These are phyloP conservation scores for Cordyceps militaris DNA, from an alignment of 2,329 filamentous ascomycete genomes.

Conservation along the genomic window DNA sequence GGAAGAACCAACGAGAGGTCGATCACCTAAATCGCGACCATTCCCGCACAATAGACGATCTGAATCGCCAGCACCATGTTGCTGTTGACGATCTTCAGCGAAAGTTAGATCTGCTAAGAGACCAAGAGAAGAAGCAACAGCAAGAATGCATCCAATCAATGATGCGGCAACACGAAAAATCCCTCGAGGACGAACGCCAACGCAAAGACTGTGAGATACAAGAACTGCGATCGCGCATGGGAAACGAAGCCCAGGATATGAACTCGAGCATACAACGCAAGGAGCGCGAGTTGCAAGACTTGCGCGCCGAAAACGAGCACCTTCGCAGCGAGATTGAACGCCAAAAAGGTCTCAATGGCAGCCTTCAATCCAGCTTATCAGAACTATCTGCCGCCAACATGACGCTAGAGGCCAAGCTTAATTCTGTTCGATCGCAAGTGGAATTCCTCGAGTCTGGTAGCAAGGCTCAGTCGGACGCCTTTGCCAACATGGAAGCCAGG, in stretches of 20 bases:
- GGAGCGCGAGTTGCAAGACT: conserved; percentile 46
- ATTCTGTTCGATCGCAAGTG: conserved; percentile 72
- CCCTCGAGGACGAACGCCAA: conserved; percentile 58
- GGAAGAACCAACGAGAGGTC: conserved; percentile 42
- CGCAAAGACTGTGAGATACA: conserved; percentile 55
- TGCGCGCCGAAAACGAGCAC: conserved; percentile 37
- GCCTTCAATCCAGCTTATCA: conserved; percentile 44
- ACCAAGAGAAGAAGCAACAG: conserved; percentile 49
- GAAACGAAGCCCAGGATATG: conserved; percentile 45
- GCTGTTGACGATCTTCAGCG: conserved; percentile 33
- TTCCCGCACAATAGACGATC: conserved; percentile 28
- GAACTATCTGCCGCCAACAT: conserved; percentile 55
- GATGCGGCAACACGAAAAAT: conserved; percentile 53
- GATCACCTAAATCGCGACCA: conserved; percentile 39
- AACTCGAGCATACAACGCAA: conserved; percentile 42
- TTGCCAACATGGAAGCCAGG: conserved; percentile 70
- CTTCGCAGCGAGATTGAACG: conserved; percentile 47
- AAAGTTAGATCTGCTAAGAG: conserved; percentile 37
- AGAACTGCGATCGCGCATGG: conserved; percentile 50
- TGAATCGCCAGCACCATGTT: conserved; percentile 28
- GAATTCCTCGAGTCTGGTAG: conserved; percentile 85
- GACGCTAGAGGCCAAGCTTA: conserved; percentile 66
- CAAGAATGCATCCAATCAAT: conserved; percentile 61
- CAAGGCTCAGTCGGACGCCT: conserved; percentile 81
- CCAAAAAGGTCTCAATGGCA: conserved; percentile 56